Evolutionary conservation across 306 rosid species (phyloP), one percentile per base, ranked within the genome.

Genomic region (Prunus campanulata): DNA sequence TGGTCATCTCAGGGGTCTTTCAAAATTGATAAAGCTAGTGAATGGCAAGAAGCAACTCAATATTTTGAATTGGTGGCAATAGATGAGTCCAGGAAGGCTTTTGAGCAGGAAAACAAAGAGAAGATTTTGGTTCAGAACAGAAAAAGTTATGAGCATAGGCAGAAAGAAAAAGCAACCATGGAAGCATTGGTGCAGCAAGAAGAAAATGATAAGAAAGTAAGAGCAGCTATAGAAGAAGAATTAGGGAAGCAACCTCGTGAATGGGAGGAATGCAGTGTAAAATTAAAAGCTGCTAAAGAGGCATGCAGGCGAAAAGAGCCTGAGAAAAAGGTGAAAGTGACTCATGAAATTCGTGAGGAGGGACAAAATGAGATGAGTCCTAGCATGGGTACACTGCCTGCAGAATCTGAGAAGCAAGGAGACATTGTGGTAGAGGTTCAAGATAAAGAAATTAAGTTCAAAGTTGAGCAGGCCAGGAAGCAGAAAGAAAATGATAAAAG

Each of bases 41-140:
- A 81, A 78, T 89, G 92, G 97, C 91, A 88, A 82, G 97, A 90
- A 82, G 99, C 79, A 80, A 82, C 89, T 16, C 90, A 87, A 18
- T 89, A 88, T 89, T 88, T 92, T 77, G 97, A 92, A 83, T 84
- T 95, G 91, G 91, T 82, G 56, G 89, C 97, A 84, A 49, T 87
- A 68, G 90, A 89, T 77, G 88, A 88, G 50, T 72, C 92, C 59
- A 84, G 64, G 46, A 83, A 77, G 79, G 83, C 74, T 80, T 68
- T 78, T 82, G 91, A 70, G 71, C 85, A 71, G 6, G 74, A 67
- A 65, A 86, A 82, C 71, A 81, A 67, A 63, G 50, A 83, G 29
- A 83, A 80, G 76, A 82, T 56, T 76, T 81, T 51, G 15, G 84
- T 73, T 71, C 84, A 81, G 68, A 86, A 71, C 83, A 32, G 56